These are phyloP conservation scores for Wallemia hederae DNA, from an alignment of 1,284 basidiomycete genomes.

Conservation along the genomic window DNA sequence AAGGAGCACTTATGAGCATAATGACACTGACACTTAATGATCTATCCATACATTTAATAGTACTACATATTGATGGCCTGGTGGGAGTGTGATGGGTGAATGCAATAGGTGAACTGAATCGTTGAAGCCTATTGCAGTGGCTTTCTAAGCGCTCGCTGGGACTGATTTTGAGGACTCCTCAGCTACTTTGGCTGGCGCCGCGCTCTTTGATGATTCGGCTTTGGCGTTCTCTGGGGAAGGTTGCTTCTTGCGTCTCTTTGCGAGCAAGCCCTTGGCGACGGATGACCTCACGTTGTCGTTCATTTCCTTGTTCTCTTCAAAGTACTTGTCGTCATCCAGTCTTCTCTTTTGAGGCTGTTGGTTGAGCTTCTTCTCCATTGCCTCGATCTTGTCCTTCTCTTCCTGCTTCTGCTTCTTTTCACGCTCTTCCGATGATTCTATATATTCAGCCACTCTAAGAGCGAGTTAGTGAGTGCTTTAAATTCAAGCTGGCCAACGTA, in stretches of 20 bases:
- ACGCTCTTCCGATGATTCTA: constrained; percentile 56
- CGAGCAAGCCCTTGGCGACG: neutral
- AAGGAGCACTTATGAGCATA: neutral
- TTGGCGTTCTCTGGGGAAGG: neutral
- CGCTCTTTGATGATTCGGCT: neutral
- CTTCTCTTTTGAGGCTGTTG: constrained; percentile 34
- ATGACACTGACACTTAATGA: neutral
- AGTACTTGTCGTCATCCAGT: constrained; percentile 68
- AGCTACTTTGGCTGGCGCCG: neutral
- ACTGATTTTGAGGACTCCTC: neutral
- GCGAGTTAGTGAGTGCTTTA: neutral
- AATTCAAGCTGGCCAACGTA: constrained; percentile 16
- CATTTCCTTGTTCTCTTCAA: constrained; percentile 74
- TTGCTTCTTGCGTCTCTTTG: constrained; percentile 1
- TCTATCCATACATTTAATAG: neutral
- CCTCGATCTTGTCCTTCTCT: constrained; percentile 57
- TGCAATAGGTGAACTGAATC: no score
- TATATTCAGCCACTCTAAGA: constrained; percentile 52
- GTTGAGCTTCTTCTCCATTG: constrained; percentile 40
- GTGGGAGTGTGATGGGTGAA: neutral
- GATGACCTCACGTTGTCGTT: constrained; percentile 51
- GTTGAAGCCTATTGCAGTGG: no score
- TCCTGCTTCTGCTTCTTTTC: constrained; percentile 48
- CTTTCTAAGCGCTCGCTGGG: neutral
- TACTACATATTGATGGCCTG: neutral